Percentiles rank a stretch among this genome's conserved stretches.
Conservation (phyloP, 257 asterid species). For the Nemophila menziesii region DNA sequence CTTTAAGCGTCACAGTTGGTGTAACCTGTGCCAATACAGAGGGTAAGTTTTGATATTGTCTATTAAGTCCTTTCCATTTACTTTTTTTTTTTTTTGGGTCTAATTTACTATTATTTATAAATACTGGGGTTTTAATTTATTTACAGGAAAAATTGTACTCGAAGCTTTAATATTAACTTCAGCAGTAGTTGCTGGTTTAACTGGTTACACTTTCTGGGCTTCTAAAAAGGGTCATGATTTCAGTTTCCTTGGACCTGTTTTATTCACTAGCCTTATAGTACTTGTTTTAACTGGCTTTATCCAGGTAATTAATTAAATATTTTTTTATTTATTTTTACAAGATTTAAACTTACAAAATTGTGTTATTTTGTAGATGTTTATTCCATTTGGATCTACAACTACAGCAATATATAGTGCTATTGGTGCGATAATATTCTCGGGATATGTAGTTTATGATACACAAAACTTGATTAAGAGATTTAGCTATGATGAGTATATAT, state of each 20-base stretch:
- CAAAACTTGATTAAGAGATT: conserved; percentile 92
- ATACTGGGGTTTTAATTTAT: not conserved
- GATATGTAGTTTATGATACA: conserved; percentile 80
- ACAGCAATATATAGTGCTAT: conserved; percentile 60
- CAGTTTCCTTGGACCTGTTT: conserved; percentile 85
- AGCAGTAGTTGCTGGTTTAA: conserved; percentile 78
- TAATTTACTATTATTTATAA: not conserved
- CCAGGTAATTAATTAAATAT: conserved; percentile 39
- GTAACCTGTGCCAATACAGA: conserved; percentile 92
- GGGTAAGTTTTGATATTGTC: conserved; percentile 50
- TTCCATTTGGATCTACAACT: conserved; percentile 78
- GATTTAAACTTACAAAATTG: not conserved
- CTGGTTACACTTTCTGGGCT: conserved; percentile 99
- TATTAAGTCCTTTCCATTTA: not conserved
- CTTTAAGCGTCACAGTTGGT: conserved; percentile 80
- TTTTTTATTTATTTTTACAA: not conserved
- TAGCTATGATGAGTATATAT: conserved; percentile 85
- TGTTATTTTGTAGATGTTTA: conserved; percentile 47
- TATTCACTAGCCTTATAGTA: conserved; percentile 82
- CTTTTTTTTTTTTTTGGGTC: no score
- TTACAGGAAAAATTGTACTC: conserved; percentile 77
- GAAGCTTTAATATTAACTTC: conserved; percentile 90
- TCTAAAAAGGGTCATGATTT: conserved; percentile 94
- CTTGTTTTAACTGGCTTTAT: conserved; percentile 71
- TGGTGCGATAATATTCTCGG: conserved; percentile 86